Base-by-base conservation (phyloP, 1,284 basidiomycete genomes). In the Microbotryum violaceum region DNA sequence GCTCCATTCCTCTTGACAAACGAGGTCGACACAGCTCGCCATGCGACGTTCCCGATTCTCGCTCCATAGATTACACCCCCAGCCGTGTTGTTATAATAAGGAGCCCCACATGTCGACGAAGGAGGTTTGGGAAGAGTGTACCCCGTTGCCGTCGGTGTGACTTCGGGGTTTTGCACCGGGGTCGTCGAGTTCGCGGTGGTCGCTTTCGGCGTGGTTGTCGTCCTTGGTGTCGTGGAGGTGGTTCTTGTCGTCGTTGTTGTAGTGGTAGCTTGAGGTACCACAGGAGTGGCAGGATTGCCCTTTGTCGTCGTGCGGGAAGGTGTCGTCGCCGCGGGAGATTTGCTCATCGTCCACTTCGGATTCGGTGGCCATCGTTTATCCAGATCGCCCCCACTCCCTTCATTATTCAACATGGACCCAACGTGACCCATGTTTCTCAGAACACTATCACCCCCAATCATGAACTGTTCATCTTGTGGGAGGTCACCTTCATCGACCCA, bases 1-100 rank as follows among this genome's bases (percentile, higher is more conserved):
- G 48, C 44, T 18, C 56, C 55, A n/a, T 42, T 57, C 14, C 67
- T 53, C 52, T 47, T 54, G 20, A 69, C 62, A 23, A 67, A 69
- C 12, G 64, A 64, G 16, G 60, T 61, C 6, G 67, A 65, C 3
- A 58, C 50, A 0, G 67, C 62, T 4, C 42, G 33, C 37, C 56
- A 51, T 10, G 54, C 14, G 21, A 63, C 58, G 42, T 48, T 31
- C 2, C 62, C 67, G 9, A 63, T 14, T 1, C 61, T 58, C 10
- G 67, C 61, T 1, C 62, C 67, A n/a, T 56, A 69, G 10, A 69
- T 61, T 4, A 53, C 63, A 1, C 65, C 64, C 0, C 62, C 62
- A 7, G 48, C 33, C 1, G 52, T 61, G 23, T 63, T 60, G 48
- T 42, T 63, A 61, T 69, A 69, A 5, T 33, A 29, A 3, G 42